Evolutionary conservation across 345 rosid species (phyloP).

Genomic region (Dimocarpus longan): DNA sequence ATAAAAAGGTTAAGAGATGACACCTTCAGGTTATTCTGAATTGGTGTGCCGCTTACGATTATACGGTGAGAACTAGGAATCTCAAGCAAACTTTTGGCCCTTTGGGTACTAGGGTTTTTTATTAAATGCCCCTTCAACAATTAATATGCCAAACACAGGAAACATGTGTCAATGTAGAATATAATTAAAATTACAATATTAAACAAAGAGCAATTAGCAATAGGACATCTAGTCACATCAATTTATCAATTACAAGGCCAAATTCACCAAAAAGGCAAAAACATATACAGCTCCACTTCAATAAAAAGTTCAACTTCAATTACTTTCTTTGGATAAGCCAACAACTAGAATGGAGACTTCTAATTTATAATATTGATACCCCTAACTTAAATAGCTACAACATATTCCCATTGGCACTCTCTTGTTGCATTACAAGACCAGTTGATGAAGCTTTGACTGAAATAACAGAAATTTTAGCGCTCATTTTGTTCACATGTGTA

Average conservation of each 20-base stretch:
- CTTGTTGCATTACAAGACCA: neutral
- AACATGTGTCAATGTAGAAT: neutral
- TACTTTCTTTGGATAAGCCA: neutral
- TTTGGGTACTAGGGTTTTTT: slow-evolving; percentile 93
- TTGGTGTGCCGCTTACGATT: slow-evolving; percentile 91
- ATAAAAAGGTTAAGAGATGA: slow-evolving; percentile 20
- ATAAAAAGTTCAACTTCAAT: neutral
- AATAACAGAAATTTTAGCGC: neutral
- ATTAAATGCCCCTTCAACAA: slow-evolving; percentile 87
- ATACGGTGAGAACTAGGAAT: slow-evolving; percentile 92
- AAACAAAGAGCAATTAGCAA: neutral
- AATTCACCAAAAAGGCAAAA: neutral
- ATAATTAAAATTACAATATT: neutral
- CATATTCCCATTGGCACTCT: neutral
- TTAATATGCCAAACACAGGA: neutral
- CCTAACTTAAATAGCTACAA: neutral
- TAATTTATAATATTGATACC: neutral
- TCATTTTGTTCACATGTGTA: neutral
- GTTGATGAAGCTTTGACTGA: neutral
- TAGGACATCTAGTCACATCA: slow-evolving; percentile 4
- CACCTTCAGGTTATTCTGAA: slow-evolving; percentile 98
- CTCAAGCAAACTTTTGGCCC: slow-evolving; percentile 97
- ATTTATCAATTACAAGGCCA: slow-evolving; percentile 8
- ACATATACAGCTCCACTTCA: neutral
- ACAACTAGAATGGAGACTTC: neutral